Percentiles rank a stretch among this genome's conserved stretches.
These are phyloP conservation scores for Dioscorea alata DNA, from an alignment of 106 monocot genomes.

Conservation along the genomic window DNA sequence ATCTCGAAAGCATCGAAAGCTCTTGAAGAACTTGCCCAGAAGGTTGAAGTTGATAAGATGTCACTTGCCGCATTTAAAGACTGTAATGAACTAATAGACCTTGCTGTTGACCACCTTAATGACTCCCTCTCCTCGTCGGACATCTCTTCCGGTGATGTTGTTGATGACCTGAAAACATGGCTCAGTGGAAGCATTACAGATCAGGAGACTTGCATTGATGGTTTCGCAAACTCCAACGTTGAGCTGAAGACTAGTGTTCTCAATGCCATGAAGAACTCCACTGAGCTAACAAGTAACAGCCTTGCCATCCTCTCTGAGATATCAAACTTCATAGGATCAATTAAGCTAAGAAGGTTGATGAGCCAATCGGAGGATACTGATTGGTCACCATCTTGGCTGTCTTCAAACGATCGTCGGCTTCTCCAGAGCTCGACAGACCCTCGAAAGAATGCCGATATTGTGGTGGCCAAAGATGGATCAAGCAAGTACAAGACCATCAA, in stretches of 20 bases:
- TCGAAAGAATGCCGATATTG: neutral
- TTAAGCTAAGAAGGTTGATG: slow-evolving; percentile 20
- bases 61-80: slow-evolving; percentile 2
- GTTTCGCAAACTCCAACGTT: slow-evolving; percentile 4
- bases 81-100: slow-evolving; percentile 14
- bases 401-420: neutral
- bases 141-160: neutral
- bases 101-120: slow-evolving; percentile 15
- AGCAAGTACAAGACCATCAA: neutral
- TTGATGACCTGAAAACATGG: slow-evolving; percentile 20
- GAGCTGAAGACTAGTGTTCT: neutral
- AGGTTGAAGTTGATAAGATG: neutral
- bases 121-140: slow-evolving; percentile 5
- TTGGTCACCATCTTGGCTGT: neutral
- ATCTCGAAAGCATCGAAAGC: slow-evolving; percentile 1
- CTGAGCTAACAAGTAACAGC: slow-evolving; percentile 35
- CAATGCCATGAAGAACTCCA: slow-evolving; percentile 4
- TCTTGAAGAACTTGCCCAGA: neutral
- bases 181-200: slow-evolving; percentile 28
- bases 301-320: slow-evolving; percentile 24
- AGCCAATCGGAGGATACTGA: neutral
- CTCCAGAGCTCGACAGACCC: neutral
- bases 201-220: slow-evolving; percentile 33
- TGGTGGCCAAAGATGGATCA: slow-evolving; percentile 5
- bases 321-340: neutral